These are phyloP conservation scores for Penicillium pulvis DNA, from an alignment of 495 filamentous ascomycete species.

Conservation along the genomic window DNA sequence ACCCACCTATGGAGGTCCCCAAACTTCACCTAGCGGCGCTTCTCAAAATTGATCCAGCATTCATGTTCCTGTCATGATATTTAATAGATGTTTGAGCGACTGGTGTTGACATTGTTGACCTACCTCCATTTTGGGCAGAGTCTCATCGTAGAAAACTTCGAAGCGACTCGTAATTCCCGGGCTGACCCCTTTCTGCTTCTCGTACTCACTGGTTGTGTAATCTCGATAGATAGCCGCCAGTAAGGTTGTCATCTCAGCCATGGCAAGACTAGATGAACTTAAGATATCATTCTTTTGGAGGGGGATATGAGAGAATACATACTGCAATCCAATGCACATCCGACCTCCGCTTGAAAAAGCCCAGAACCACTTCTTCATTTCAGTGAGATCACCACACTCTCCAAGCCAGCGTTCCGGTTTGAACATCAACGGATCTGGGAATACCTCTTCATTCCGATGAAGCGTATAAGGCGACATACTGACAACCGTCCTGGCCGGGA, in stretches of 20 bases:
- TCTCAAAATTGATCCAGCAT: constrained; percentile 7
- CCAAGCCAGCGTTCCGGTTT: constrained; percentile 60
- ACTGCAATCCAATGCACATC: constrained; percentile 73
- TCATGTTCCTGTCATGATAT: constrained; percentile 9
- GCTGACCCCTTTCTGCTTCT: constrained; percentile 21
- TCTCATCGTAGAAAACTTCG: constrained; percentile 46
- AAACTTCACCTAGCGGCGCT: neutral
- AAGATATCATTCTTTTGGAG: neutral
- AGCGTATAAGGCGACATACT: constrained; percentile 62
- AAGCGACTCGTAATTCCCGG: constrained; percentile 40
- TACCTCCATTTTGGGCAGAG: constrained; percentile 6
- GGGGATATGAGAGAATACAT: constrained; percentile 1
- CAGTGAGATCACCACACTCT: constrained; percentile 29
- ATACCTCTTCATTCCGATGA: constrained; percentile 60
- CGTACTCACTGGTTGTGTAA: constrained; percentile 30
- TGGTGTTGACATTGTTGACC: neutral
- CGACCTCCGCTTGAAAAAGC: constrained; percentile 74
- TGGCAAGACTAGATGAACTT: constrained; percentile 30
- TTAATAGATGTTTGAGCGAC: neutral
- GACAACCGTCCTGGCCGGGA: constrained; percentile 63
- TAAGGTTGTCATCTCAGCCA: constrained; percentile 47
- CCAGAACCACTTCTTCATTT: constrained; percentile 69
- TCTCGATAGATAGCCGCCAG: constrained; percentile 36
- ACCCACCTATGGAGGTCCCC: too few relatives aligned
- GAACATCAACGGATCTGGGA: constrained; percentile 54